These are phyloP conservation scores for Apiospora marii DNA, from an alignment of 2,329 filamentous ascomycete genomes.

Conservation along the genomic window DNA sequence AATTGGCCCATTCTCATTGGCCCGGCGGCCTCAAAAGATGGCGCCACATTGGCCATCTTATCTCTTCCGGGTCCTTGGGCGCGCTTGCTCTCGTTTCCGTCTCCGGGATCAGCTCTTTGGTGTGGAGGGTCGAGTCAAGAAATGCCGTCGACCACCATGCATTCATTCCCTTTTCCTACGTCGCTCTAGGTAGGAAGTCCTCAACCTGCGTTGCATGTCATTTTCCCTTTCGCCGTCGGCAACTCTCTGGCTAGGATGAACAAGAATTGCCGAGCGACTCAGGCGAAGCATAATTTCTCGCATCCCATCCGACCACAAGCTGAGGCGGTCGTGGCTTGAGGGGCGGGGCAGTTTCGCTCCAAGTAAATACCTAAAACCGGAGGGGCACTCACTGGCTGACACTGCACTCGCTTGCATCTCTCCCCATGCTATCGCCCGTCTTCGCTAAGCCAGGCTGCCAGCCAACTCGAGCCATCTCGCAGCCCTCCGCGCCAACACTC, in stretches of 20 bases:
- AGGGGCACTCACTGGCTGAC: neutral
- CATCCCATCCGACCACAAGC: neutral
- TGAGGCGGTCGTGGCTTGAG: slow-evolving; percentile 11
- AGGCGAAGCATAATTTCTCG: neutral
- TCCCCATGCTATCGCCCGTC: slow-evolving; percentile 10
- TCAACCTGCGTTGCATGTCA: neutral
- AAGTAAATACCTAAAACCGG: slow-evolving; percentile 9
- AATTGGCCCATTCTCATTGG: neutral
- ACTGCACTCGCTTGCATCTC: neutral
- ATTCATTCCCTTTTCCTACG: neutral
- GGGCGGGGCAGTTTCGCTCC: neutral
- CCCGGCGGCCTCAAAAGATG: neutral
- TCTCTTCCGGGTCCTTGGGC: neutral
- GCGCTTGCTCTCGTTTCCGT: neutral
- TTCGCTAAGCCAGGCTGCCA: slow-evolving; percentile 8
- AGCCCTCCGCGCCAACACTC: neutral
- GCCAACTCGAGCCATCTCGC: neutral
- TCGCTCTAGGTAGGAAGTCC: neutral
- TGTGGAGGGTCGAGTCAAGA: slow-evolving; percentile 3
- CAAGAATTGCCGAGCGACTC: slow-evolving; percentile 4
- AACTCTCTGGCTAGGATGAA: neutral
- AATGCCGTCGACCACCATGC: neutral
- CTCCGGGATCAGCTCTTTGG: neutral
- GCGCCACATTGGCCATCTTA: slow-evolving; percentile 17
- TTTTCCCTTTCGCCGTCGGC: neutral